Conservation (phyloP, 2,329 filamentous ascomycete species). For the Colletotrichum costaricense region DNA sequence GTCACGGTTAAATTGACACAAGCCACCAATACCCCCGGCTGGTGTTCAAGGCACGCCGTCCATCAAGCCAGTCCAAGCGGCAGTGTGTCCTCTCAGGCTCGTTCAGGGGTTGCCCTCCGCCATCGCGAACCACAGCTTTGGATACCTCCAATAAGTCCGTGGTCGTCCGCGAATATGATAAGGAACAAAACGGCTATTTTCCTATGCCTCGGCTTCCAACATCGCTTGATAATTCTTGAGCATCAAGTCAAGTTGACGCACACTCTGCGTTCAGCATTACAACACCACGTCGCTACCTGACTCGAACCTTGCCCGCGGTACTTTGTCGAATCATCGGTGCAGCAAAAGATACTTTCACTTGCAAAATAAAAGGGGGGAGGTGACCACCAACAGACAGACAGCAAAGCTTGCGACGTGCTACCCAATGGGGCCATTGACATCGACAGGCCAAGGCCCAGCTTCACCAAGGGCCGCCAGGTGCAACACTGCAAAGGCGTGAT, state of each 20-base stretch:
- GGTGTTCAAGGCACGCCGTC: not conserved
- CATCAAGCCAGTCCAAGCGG: conserved; percentile 3
- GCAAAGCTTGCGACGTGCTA: conserved; percentile 32
- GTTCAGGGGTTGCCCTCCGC: conserved; percentile 16
- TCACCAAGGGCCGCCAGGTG: conserved; percentile 21
- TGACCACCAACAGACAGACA: conserved; percentile 3
- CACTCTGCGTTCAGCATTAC: not conserved
- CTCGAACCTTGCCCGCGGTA: conserved; percentile 12
- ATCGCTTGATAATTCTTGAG: not conserved
- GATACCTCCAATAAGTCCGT: not conserved
- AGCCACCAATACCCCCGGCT: conserved; percentile 13
- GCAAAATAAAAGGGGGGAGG: conserved; percentile 11
- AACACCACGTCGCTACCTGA: conserved; percentile 1
- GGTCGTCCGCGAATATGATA: not conserved
- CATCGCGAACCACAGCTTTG: conserved; percentile 12
- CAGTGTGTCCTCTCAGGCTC: conserved; percentile 4
- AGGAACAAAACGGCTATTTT: not conserved
- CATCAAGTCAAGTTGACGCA: not conserved
- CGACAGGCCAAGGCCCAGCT: conserved; percentile 21
- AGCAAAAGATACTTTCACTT: conserved; percentile 19
- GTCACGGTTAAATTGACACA: conserved; percentile 28
- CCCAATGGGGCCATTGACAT: conserved; percentile 28
- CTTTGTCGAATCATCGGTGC: conserved; percentile 22
- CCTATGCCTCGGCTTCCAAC: not conserved
- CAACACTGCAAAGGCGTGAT: conserved; percentile 26